These are phyloP conservation scores for Calonectria pteridis DNA, from an alignment of 2,329 filamentous ascomycete genomes.

Conservation along the genomic window DNA sequence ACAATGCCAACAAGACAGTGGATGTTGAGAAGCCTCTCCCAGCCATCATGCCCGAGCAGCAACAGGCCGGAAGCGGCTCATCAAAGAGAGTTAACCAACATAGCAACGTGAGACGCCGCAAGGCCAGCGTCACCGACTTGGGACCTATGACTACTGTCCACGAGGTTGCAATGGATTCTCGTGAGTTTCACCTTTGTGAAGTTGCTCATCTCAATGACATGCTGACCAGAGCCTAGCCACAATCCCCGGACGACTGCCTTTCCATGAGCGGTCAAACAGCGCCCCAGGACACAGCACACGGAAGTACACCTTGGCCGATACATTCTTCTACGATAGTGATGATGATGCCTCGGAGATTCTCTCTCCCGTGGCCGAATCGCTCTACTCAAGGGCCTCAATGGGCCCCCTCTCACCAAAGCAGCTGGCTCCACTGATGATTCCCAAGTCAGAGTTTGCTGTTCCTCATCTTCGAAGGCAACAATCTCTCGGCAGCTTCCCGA, in stretches of 20 bases:
- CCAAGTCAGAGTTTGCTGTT: constrained; percentile 43
- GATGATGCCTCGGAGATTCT: constrained; percentile 40
- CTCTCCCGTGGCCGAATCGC: constrained; percentile 43
- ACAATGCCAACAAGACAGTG: constrained; percentile 59
- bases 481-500: constrained; percentile 60
- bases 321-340: constrained; percentile 42
- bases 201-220: background rate
- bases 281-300: constrained; percentile 67
- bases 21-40: constrained; percentile 65
- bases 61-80: constrained; percentile 54
- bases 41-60: constrained; percentile 55
- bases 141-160: constrained; percentile 78
- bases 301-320: constrained; percentile 50
- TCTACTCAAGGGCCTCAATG: constrained; percentile 16
- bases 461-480: constrained; percentile 49
- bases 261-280: constrained; percentile 75
- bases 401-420: constrained; percentile 64
- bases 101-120: constrained; percentile 69
- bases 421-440: constrained; percentile 70
- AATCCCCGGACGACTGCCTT: constrained; percentile 73
- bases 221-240: constrained; percentile 63
- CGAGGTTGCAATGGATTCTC: constrained; percentile 77
- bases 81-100: constrained; percentile 70
- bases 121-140: constrained; percentile 73
- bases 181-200: constrained; percentile 58